Percentiles rank a stretch among this genome's conserved stretches.
phyloP scores from a whole-genome alignment of 768 basidiomycete genomes.

The Tulasnella calospora region DNA sequence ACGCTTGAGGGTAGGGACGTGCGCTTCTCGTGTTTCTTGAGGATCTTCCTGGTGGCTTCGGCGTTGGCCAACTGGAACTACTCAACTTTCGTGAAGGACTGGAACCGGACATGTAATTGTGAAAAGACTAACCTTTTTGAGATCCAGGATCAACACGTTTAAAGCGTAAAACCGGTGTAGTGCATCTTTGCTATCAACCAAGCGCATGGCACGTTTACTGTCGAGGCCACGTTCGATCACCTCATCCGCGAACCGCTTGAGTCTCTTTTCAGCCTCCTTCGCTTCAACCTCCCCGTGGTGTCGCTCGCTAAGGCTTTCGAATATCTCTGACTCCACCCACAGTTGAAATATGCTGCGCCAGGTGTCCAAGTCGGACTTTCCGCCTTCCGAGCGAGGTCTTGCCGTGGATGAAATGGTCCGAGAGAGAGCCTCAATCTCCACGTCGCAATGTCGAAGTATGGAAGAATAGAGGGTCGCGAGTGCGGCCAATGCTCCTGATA shows the following conservation, averaged over 20 bases:
- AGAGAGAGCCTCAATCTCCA: conserved; percentile 48
- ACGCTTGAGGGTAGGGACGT: conserved; percentile 54
- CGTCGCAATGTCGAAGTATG: conserved; percentile 51
- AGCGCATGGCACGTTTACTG: conserved; percentile 49
- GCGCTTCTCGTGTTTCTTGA: conserved; percentile 91
- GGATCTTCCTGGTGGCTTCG: conserved; percentile 86
- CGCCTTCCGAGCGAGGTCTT: conserved; percentile 26
- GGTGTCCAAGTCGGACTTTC: conserved; percentile 63
- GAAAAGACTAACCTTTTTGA: conserved; percentile 53
- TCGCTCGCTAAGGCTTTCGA: conserved; percentile 64
- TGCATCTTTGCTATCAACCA: conserved; percentile 53
- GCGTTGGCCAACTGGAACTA: conserved; percentile 79
- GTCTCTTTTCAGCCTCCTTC: conserved; percentile 63
- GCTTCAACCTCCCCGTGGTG: conserved; percentile 60
- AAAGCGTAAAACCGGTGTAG: conserved; percentile 68
- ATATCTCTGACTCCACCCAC: conserved; percentile 80
- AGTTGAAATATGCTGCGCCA: conserved; percentile 90
- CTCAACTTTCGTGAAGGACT: background rate
- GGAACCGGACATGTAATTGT: conserved; percentile 35
- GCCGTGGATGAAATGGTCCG: conserved; percentile 36
- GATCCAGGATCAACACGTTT: conserved; percentile 70
- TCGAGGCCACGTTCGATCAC: conserved; percentile 54
- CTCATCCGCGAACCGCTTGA: conserved; percentile 58
- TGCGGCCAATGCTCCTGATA: conserved; percentile 51
- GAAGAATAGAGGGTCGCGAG: conserved; percentile 44